Evolutionary conservation across 164 flowering plant genomes (phyloP), one percentile per base, ranked within the genome.

Genomic region (Kalanchoe fedtschenkoi): DNA sequence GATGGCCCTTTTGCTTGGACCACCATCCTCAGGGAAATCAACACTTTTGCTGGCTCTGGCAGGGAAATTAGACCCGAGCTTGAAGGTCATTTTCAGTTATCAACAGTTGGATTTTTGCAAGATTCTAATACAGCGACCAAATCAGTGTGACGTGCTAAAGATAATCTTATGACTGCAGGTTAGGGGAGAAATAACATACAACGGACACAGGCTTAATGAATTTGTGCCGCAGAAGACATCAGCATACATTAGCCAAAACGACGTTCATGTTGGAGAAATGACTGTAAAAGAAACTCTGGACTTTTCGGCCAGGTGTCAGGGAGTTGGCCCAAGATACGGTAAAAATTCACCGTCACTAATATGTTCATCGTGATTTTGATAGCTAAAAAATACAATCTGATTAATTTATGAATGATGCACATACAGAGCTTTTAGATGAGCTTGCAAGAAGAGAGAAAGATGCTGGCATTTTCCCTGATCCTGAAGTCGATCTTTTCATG

Each of bases 21-120:
- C 98, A 60, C 98, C 98, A 21, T 84, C 90, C 21, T 89, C 95
- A 0, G 96, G 98, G 35, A 92, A 92, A 76, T 86, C 98, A n/a
- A 84, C 89, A 17, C 85, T 92, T 58, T 71, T 89, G 72, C 63
- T 89, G 74, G 96, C 96, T 24, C 66, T 89, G 57, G 91, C 98
- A 1, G 93, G 86, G 68, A 92, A 85, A 69, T 75, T 92, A 71
- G 91, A 86, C 75, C 72, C 84, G 5, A 63, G 39, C 61, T 65
- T 92, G 38, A 83, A 85, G 95, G 97, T 92, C 35, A 6, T 67
- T 63, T 9, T 33, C 43, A 42, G 22, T 32, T 35, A 21, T 13
- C 59, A 34, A 51, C n/a, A 14, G 24, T 24, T 53, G 0, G 3
- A 21, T 13, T 1, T 33, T 44, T n/a, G 33, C 9, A 58, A 32